Base-by-base conservation (phyloP, 352 stramenopile genomes). In the Aphanomyces astaci region DNA sequence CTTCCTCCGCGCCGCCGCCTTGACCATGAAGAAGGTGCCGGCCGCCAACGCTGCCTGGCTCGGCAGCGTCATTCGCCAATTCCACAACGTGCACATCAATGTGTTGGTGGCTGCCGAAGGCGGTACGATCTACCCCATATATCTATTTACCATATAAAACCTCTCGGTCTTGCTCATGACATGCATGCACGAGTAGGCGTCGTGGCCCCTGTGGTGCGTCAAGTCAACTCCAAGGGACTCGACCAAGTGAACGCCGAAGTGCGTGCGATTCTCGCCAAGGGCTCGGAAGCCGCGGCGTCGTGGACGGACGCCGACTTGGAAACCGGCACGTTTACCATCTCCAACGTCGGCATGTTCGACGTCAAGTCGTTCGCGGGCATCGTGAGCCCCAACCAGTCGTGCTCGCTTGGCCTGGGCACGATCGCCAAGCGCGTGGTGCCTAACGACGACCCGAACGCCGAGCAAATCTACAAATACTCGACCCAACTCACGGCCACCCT, bases 311-410 rank as follows among this genome's bases (percentile, higher is more conserved):
- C 74, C 27, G 83, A 92, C 57, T 76, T 95, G 48, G 84, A 79
- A 45, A 82, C 79, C 33, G 96, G 94, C 73, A 99, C 96, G 30
- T 98, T 98, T 74, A 98, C 93, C 39, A 87, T 99, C 59, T 90
- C 90, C 71, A 99, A 98, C 79, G 81, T 99, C 43, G 96, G 96
- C 60, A 97, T 97, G 81, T 99, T 96, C 76, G 96, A 97, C 64
- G 83, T 99, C 48, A 97, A 97, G 72, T 93, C 88, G 69, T 86
- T 96, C 70, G 88, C 91, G 28, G 94, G 93, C 46, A 98, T 99
- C 73, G 96, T 99, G 64, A 83, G 75, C 56, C 77, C 79, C 7
- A 88, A 96, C 73, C 95, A 99, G 82, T 83, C 93, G 48, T 98
- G 91, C 73, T 82, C 92, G 31, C 81, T 99, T 56, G 96, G 91